A percentile compares a stretch with the other conserved stretches of the same genome.
phyloP scores from a whole-genome alignment of 805 yeast genomes.

The Zygosaccharomyces bisporus region DNA sequence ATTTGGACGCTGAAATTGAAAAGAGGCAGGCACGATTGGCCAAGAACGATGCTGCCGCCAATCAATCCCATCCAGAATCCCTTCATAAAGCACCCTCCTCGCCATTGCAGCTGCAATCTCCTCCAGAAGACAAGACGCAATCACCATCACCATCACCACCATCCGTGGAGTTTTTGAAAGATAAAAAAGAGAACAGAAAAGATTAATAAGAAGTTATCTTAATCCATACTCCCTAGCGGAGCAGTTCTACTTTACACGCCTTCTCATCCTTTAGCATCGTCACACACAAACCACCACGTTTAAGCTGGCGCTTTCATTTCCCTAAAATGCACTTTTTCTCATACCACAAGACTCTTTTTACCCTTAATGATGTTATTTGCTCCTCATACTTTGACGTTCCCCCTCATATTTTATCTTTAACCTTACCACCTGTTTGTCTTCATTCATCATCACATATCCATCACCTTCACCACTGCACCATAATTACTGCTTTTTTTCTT shows the following conservation, averaged over 20 bases:
- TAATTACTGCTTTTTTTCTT: no score
- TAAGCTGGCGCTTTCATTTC: conserved; percentile 3
- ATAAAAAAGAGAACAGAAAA: background rate
- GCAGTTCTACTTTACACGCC: background rate
- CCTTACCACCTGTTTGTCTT: conserved; percentile 4
- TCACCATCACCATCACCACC: background rate
- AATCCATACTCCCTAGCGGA: background rate
- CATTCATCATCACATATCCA: conserved; percentile 1
- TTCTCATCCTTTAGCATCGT: conserved; percentile 1
- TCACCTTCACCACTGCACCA: background rate
- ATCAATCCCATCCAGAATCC: background rate
- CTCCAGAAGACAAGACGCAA: conserved; percentile 3
- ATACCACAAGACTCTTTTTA: conserved; percentile 1
- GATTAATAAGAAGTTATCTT: background rate
- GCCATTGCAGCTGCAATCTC: background rate
- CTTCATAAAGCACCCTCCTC: background rate
- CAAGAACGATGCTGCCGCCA: background rate
- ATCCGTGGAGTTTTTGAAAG: background rate
- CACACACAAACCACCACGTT: background rate
- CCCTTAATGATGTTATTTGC: conserved; percentile 3
- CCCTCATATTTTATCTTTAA: background rate
- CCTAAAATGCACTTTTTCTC: background rate
- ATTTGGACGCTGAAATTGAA: conserved; percentile 55
- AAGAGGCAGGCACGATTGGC: conserved; percentile 37
- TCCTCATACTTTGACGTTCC: conserved; percentile 5